These are phyloP conservation scores for Lanmaoa pseudosensibilis DNA, from an alignment of 768 basidiomycete genomes.

Conservation along the genomic window DNA sequence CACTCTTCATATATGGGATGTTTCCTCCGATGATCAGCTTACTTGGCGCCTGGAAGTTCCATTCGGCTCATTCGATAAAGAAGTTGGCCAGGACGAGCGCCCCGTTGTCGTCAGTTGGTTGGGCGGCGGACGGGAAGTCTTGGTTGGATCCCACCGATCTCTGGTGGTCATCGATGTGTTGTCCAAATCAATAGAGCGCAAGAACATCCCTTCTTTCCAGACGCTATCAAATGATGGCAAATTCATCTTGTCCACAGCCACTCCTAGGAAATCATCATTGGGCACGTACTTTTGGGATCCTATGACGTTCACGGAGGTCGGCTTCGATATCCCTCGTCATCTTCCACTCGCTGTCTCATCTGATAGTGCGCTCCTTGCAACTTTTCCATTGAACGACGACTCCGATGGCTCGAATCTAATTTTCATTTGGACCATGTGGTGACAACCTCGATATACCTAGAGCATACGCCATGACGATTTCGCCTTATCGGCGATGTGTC, in stretches of 20 bases:
- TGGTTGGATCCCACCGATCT: conserved; percentile 2
- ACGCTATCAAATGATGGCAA: not conserved
- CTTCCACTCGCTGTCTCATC: not conserved
- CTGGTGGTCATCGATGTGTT: not conserved
- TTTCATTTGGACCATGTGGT: not conserved
- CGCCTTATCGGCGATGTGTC: not conserved
- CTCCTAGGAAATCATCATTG: not conserved
- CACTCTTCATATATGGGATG: not conserved
- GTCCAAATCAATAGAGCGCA: not conserved
- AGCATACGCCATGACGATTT: not conserved
- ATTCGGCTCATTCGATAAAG: not conserved
- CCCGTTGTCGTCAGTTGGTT: not conserved
- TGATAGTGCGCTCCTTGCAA: not conserved
- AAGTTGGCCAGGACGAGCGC: not conserved
- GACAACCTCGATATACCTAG: not conserved
- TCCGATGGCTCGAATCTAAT: not conserved
- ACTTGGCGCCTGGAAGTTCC: not conserved
- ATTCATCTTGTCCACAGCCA: not conserved
- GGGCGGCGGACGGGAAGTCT: not conserved
- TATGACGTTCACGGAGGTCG: not conserved
- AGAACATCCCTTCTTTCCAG: not conserved
- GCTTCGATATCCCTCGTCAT: not conserved
- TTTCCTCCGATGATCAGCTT: not conserved
- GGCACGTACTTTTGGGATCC: conserved; percentile 7
- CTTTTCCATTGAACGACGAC: not conserved